These are phyloP conservation scores for Pholiota adiposa DNA, from an alignment of 1,284 basidiomycete genomes.

Conservation along the genomic window DNA sequence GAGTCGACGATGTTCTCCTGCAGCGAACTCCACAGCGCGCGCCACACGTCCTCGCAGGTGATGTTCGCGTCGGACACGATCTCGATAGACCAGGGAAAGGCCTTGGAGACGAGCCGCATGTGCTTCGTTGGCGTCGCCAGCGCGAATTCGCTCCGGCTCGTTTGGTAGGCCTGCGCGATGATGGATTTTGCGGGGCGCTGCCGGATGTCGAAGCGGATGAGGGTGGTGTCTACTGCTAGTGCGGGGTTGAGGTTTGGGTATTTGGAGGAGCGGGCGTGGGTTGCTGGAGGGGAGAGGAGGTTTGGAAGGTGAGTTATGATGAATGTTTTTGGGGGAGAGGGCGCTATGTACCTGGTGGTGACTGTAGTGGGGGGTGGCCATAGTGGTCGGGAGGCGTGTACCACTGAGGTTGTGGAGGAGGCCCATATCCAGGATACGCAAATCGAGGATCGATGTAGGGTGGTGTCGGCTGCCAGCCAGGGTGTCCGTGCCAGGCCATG, in stretches of 20 bases:
- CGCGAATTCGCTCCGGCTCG: constrained; percentile 39
- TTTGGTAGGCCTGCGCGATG: constrained; percentile 43
- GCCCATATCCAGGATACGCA: neutral
- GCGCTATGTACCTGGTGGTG: constrained; percentile 3
- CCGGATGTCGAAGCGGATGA: constrained; percentile 52
- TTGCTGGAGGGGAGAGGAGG: constrained; percentile 1
- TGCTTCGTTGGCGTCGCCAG: constrained; percentile 35
- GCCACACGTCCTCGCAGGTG: constrained; percentile 58
- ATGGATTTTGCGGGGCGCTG: constrained; percentile 46
- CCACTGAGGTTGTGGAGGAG: neutral
- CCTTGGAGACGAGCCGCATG: constrained; percentile 55
- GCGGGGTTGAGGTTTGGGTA: constrained; percentile 51
- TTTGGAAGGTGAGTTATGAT: neutral
- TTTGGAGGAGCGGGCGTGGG: constrained; percentile 28
- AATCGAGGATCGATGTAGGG: constrained; percentile 6
- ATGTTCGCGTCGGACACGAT: constrained; percentile 45
- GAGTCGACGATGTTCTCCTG: constrained; percentile 58
- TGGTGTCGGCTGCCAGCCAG: neutral
- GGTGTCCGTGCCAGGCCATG: constrained; percentile 7
- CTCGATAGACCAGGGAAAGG: constrained; percentile 65
- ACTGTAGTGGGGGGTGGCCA: neutral
- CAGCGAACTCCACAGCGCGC: constrained; percentile 49
- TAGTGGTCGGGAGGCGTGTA: neutral
- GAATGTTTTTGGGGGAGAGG: neutral
- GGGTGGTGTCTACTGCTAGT: constrained; percentile 54